Base-by-base conservation (phyloP, 345 rosid species). In the Lumnitzera littorea region DNA sequence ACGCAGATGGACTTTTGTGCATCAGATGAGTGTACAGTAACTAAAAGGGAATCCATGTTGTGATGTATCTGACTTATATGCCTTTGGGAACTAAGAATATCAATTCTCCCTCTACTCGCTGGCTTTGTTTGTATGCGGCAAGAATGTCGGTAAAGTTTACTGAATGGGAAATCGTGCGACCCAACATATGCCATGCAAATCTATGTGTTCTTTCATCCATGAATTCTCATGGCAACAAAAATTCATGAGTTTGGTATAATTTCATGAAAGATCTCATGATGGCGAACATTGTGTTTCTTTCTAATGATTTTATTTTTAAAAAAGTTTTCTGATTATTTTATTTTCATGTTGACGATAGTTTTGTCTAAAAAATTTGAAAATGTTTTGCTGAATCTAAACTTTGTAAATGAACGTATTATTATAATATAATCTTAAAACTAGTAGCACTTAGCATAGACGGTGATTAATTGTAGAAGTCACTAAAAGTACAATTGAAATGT, bases 21-120 rank as follows among this genome's bases (percentile, higher is more conserved):
- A 60, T 15, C 48, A 53, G 25, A 20, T 41, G 8, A 41, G 59
- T 24, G 46, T 67, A 78, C 72, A 78, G 72, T 68, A 72, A 62
- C 43, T 36, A 82, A 82, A 83, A 88, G 87, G 84, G 84, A 66
- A 82, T 82, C 83, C 51, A 83, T 74, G 91, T 84, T 88, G 69
- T 68, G 82, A 77, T 81, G 77, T 70, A 70, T 84, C 88, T 76
- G 88, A 76, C 82, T 62, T 70, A 60, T 70, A 48, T 66, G 61
- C 29, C 70, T 67, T 46, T 55, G 68, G 50, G 68, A 69, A 64
- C 56, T 52, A 3, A 50, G 46, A 54, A 63, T 53, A 54, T 11
- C 59, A 17, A 20, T 58, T 43, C 43, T 53, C 20, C 20, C 51
- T 63, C 51, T 56, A 24, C 6, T 14, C 25, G 2, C 27, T 61